Evolutionary conservation across 1,284 basidiomycete genomes (phyloP).

Genomic region (Sanguinoderma infundibulare): DNA sequence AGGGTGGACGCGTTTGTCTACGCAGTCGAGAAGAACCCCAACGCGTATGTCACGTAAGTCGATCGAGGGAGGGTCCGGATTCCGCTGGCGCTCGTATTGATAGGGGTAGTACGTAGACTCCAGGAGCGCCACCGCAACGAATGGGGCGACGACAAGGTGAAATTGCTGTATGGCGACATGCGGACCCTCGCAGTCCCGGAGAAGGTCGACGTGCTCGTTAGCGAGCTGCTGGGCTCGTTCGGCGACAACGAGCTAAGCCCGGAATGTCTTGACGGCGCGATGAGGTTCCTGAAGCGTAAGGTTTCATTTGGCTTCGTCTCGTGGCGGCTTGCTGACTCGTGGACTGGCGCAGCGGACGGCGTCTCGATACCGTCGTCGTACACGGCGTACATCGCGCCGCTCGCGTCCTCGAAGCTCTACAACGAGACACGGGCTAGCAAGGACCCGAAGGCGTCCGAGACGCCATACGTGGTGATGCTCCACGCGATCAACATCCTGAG

Average conservation of each 20-base stretch:
- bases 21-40: constrained; percentile 96
- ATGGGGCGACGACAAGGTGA: constrained; percentile 80
- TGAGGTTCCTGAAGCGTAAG: constrained; percentile 88
- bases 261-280: constrained; percentile 96
- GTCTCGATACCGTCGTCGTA: constrained; percentile 98
- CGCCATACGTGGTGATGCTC: constrained; percentile 98
- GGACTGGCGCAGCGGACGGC: constrained; percentile 69
- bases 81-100: constrained; percentile 17
- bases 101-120: constrained; percentile 52
- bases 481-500: constrained; percentile 89
- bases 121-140: constrained; percentile 82
- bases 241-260: constrained; percentile 99
- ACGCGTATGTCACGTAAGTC: constrained; percentile 89
- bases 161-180: constrained; percentile 95
- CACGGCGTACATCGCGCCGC: constrained; percentile 91
- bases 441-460: constrained; percentile 77
- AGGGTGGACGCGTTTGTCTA: constrained; percentile 73
- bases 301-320: constrained; percentile 17
- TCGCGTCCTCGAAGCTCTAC: constrained; percentile 92
- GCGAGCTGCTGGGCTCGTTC: constrained; percentile 95
- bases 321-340: not conserved
- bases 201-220: constrained; percentile 91
- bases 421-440: constrained; percentile 74
- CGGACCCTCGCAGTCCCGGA: constrained; percentile 81
- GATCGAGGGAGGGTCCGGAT: not conserved